Evolutionary conservation across 1,284 basidiomycete species (phyloP), one percentile per base, ranked within the genome.

Genomic region (Vanrija sp.): DNA sequence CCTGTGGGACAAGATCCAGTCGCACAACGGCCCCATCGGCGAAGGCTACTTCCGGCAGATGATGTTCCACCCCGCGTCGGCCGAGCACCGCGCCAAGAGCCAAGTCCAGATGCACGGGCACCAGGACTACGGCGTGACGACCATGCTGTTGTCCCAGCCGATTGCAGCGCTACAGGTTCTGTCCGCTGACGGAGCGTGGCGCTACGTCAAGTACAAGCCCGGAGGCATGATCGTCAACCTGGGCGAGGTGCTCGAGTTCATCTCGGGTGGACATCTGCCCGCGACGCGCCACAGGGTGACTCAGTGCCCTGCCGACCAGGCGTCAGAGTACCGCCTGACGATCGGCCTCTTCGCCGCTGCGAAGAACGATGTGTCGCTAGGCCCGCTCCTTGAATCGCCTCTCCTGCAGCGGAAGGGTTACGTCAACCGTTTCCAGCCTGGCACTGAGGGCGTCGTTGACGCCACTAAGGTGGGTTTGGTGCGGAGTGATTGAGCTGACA

Each of bases 161-260:
- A 76, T 78, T 53, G 69, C 74, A 0, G 68, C 68, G 5, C 65
- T 78, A 4, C 75, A 77, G 51, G 69, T 78, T 23, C 61, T 76
- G 10, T 72, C 71, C 59, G 65, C 65, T 0, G 73, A 78, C 48
- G 70, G 75, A 49, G 45, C 67, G 53, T 78, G 76, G 76, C 58
- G 71, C 15, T 66, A 71, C 26, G 76, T 77, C 34, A 72, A 72
- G 45, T 71, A 78, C 57, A 60, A 59, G n/a, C 58, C 49, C 8
- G 65, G 65, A 6, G 58, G 52, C 3, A 54, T 65, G 34, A 49
- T 65, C 6, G 61, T 65, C 43, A 66, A 66, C 43, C 51, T 64
- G 0, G 64, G 60, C 14, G 65, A 67, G 26, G 58, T 54, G 5
- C 49, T 63, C 19, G 60, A 67, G 34, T 62, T 63, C 50, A 43